phyloP scores from a whole-genome alignment of 2,329 filamentous ascomycete genomes.

The Fusarium poae region DNA sequence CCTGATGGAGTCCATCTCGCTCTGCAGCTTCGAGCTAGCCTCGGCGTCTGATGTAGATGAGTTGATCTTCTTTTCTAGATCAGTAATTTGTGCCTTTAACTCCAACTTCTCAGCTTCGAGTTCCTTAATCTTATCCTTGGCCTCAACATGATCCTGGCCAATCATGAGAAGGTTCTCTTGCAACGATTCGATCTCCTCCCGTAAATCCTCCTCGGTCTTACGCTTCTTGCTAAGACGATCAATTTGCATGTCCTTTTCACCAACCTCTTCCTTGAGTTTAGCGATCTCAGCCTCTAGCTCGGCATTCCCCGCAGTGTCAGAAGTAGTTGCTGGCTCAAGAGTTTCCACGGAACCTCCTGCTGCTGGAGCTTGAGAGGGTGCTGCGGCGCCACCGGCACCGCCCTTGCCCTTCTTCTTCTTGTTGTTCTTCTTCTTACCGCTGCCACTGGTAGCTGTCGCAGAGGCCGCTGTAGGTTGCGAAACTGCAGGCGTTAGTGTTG shows the following conservation, averaged over 20 bases:
- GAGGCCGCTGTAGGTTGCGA: conserved; percentile 47
- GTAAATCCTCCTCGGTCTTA: conserved; percentile 80
- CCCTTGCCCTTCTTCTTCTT: conserved; percentile 93
- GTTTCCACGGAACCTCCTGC: conserved; percentile 55
- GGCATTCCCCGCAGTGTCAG: conserved; percentile 50
- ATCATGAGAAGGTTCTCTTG: conserved; percentile 83
- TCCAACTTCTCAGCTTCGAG: conserved; percentile 76
- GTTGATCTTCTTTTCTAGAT: conserved; percentile 78
- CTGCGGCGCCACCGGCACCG: conserved; percentile 62
- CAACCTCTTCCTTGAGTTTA: conserved; percentile 65
- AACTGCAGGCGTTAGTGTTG: conserved; percentile 44
- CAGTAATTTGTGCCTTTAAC: conserved; percentile 71
- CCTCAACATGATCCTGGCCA: conserved; percentile 85
- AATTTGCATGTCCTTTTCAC: conserved; percentile 79
- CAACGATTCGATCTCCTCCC: conserved; percentile 87
- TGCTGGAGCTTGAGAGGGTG: conserved; percentile 48
- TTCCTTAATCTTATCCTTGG: conserved; percentile 80
- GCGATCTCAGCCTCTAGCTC: conserved; percentile 63
- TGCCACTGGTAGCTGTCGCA: conserved; percentile 43
- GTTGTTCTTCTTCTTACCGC: conserved; percentile 72
- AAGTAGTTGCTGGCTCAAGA: conserved; percentile 52
- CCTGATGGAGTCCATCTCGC: conserved; percentile 69
- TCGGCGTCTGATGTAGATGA: conserved; percentile 53
- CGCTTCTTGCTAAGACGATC: conserved; percentile 77
- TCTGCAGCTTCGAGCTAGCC: conserved; percentile 67